Conservation (phyloP, 2,329 filamentous ascomycete species). For the Sporothrix pseudoabietina region DNA sequence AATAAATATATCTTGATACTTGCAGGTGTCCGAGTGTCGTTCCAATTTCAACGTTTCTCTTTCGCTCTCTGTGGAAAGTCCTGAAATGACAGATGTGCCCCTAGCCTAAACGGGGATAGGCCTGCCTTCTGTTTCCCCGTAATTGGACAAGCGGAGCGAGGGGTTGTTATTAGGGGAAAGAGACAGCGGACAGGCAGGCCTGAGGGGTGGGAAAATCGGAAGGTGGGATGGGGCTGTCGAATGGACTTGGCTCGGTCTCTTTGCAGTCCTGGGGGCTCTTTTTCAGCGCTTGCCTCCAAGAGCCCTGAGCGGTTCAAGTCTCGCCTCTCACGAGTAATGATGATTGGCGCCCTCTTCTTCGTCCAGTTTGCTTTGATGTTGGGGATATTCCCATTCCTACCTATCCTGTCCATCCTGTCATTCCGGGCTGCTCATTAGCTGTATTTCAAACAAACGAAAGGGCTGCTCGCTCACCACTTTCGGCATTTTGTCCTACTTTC, state of each 20-base stretch:
- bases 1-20: neutral
- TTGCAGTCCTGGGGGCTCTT: neutral
- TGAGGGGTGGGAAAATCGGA: slow-evolving; percentile 8
- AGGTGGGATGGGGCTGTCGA: neutral
- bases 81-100: neutral
- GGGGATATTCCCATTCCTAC: slow-evolving; percentile 8
- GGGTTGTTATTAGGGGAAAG: neutral
- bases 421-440: slow-evolving; percentile 7
- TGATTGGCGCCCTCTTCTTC: slow-evolving; percentile 17
- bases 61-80: neutral
- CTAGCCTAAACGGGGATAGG: slow-evolving; percentile 21
- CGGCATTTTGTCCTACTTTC: neutral
- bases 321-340: neutral
- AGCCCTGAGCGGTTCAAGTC: neutral
- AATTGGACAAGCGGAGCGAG: slow-evolving; percentile 20
- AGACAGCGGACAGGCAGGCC: neutral
- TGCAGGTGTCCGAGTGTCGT: neutral
- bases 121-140: slow-evolving; percentile 16
- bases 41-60: neutral
- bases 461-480: neutral
- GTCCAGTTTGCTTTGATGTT: neutral
- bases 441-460: neutral
- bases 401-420: slow-evolving; percentile 11
- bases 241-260: neutral
- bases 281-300: neutral